phyloP scores from a whole-genome alignment of 208 protist species.

The Acanthamoeba culbertsoni region DNA sequence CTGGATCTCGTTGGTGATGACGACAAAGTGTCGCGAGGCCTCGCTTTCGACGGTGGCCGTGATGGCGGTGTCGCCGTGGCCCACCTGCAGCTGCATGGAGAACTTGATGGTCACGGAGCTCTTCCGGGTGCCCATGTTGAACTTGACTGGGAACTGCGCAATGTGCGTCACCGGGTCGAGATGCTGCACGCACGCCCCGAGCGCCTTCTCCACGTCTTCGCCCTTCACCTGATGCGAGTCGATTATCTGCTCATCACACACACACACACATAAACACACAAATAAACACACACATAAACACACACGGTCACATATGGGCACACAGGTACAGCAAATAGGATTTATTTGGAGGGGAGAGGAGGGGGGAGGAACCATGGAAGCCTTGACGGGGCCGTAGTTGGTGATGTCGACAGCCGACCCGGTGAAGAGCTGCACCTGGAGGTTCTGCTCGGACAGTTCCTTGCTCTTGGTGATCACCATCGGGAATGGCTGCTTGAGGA shows the following conservation, averaged over 20 bases:
- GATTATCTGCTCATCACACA: neutral
- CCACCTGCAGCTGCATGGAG: conserved; percentile 53
- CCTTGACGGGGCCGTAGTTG: neutral
- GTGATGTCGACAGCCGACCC: neutral
- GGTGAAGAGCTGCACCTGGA: conserved; percentile 47
- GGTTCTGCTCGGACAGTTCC: conserved; percentile 35
- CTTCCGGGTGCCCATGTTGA: conserved; percentile 58
- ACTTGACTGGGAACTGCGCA: conserved; percentile 50
- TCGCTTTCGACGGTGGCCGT: conserved; percentile 43
- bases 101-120: conserved; percentile 58
- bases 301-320: neutral
- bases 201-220: conserved; percentile 50
- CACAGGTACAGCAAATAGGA: neutral
- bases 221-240: conserved; percentile 55
- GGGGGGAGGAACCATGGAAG: conserved; percentile 7
- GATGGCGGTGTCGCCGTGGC: conserved; percentile 3
- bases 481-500: conserved; percentile 41
- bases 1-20: conserved; percentile 62
- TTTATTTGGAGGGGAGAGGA: neutral
- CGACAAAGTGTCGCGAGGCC: conserved; percentile 28
- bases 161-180: conserved; percentile 39
- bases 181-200: neutral
- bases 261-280: neutral
- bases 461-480: conserved; percentile 56
- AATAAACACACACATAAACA: neutral